Percentiles rank a stretch among this genome's conserved stretches.
These are phyloP conservation scores for Theileria luwenshuni DNA, from an alignment of 169 alveolate species.

Conservation along the genomic window DNA sequence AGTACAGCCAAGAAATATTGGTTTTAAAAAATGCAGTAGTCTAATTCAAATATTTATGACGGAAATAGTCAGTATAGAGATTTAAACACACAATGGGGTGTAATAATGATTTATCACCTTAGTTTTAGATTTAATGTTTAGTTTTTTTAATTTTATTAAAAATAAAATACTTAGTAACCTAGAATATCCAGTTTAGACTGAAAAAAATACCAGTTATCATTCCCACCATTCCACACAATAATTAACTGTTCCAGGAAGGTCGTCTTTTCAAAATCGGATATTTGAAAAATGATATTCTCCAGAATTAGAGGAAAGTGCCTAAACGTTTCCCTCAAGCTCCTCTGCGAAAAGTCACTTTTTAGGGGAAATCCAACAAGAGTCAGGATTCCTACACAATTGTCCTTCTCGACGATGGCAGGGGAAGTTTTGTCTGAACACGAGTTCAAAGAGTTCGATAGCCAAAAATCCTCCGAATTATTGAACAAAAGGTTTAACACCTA, in stretches of 20 bases:
- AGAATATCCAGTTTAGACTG: no score
- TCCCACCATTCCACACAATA: no score
- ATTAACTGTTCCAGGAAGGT: no score
- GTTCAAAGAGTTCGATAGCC: background rate
- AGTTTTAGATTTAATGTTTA: conserved; percentile 20
- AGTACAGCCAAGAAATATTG: background rate
- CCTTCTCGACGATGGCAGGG: background rate
- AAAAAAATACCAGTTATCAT: no score
- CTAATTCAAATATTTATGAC: no score
- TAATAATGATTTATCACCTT: background rate
- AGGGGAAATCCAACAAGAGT: background rate
- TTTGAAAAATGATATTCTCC: no score
- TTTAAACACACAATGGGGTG: conserved; percentile 26
- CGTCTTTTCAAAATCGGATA: no score
- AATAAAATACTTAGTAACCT: no score
- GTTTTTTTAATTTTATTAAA: background rate
- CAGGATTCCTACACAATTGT: background rate
- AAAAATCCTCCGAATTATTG: no score
- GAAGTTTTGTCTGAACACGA: background rate
- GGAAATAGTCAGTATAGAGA: no score
- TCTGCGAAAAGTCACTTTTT: background rate
- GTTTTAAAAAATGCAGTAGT: background rate
- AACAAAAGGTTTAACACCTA: background rate
- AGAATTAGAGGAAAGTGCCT: no score
- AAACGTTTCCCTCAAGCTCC: background rate